Conservation (phyloP, 352 stramenopile species). For the Pythium inflatum region DNA sequence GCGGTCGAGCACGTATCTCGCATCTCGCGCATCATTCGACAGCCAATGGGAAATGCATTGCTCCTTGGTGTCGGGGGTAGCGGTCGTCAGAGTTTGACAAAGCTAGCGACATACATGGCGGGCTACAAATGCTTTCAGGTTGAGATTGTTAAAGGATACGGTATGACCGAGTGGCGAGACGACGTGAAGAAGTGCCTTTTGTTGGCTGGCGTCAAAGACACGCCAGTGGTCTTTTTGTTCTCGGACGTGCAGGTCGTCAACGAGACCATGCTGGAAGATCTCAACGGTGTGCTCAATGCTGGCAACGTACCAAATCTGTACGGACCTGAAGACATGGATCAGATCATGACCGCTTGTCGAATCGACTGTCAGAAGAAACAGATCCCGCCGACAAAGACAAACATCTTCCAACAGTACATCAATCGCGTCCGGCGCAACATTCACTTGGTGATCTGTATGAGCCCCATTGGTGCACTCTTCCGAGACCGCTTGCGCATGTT, state of each 20-base stretch:
- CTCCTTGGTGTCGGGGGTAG: constrained; percentile 93
- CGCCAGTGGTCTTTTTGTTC: constrained; percentile 93
- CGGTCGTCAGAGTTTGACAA: constrained; percentile 92
- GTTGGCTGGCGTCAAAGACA: constrained; percentile 91
- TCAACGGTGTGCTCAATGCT: constrained; percentile 96
- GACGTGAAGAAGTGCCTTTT: constrained; percentile 93
- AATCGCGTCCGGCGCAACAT: constrained; percentile 92
- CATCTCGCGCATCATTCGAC: constrained; percentile 79
- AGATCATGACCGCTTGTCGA: constrained; percentile 89
- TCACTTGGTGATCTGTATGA: constrained; percentile 91
- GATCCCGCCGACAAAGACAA: constrained; percentile 92
- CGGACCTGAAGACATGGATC: constrained; percentile 90
- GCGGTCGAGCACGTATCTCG: constrained; percentile 86
- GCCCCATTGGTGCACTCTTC: constrained; percentile 77
- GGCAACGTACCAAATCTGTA: constrained; percentile 95
- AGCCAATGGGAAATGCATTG: constrained; percentile 89
- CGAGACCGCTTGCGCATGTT: constrained; percentile 87
- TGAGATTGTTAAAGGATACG: constrained; percentile 96
- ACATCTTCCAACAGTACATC: constrained; percentile 95
- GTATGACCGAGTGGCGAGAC: constrained; percentile 92
- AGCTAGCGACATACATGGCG: constrained; percentile 93
- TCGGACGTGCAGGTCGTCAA: constrained; percentile 95
- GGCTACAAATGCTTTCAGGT: constrained; percentile 94
- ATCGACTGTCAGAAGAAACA: constrained; percentile 93
- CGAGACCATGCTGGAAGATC: constrained; percentile 95